Percentiles rank a stretch among this genome's conserved stretches.
Evolutionary conservation across 495 filamentous ascomycete genomes (phyloP).

Genomic region (Annulohypoxylon moriforme): DNA sequence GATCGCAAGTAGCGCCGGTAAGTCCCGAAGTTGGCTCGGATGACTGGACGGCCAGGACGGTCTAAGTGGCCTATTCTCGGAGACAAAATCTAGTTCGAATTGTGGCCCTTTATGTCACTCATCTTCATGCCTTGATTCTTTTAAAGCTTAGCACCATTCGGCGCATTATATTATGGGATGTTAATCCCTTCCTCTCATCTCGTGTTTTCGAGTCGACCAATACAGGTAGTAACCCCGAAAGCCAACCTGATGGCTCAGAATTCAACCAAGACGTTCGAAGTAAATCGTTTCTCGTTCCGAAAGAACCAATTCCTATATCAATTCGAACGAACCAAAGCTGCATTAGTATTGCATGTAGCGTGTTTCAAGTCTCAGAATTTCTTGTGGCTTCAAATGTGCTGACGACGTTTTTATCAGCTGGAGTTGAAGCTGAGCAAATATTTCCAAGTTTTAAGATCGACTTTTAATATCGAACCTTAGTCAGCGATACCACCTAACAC

Average conservation of each 20-base stretch:
- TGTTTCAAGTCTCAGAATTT: not conserved
- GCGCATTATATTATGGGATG: not conserved
- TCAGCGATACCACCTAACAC: not conserved
- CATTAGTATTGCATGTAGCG: not conserved
- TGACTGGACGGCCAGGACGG: not conserved
- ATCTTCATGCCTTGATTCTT: constrained; percentile 2
- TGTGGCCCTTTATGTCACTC: not conserved
- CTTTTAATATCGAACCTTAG: not conserved
- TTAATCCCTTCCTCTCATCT: not conserved
- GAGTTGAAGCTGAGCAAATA: not conserved
- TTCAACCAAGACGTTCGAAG: not conserved
- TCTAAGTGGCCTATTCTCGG: not conserved
- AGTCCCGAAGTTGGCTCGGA: not conserved
- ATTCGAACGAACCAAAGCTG: not conserved
- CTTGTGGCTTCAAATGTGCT: not conserved
- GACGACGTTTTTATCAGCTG: not conserved
- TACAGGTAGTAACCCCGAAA: not conserved
- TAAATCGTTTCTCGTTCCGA: not conserved
- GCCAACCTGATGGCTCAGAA: not conserved
- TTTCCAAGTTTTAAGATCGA: not conserved
- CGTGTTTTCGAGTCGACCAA: not conserved
- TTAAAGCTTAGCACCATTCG: not conserved
- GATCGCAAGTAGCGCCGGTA: not conserved
- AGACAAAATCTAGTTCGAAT: constrained; percentile 1
- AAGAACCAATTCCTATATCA: not conserved